phyloP scores from a whole-genome alignment of 306 rosid species.

The Ammopiptanthus mongolicus region DNA sequence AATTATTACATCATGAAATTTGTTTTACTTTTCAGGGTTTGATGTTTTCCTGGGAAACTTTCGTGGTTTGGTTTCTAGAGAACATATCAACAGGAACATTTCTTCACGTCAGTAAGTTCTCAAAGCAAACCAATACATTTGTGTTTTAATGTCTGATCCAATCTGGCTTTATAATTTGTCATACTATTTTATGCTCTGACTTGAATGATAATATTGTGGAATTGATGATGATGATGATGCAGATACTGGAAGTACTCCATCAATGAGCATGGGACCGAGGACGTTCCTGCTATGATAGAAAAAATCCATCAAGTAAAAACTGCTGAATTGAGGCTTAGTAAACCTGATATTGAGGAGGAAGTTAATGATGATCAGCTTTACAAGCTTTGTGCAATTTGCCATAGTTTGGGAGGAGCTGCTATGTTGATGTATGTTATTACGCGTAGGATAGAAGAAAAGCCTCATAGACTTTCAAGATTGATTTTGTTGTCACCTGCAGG shows the following conservation, averaged over 20 bases:
- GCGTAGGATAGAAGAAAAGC: slow-evolving; percentile 48
- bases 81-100: slow-evolving; percentile 65
- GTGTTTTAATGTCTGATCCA: background rate
- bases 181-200: background rate
- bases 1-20: slow-evolving; percentile 3
- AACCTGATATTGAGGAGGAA: slow-evolving; percentile 47
- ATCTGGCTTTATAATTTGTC: background rate
- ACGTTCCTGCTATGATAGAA: slow-evolving; percentile 67
- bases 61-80: slow-evolving; percentile 86
- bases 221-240: slow-evolving; percentile 12
- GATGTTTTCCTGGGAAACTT: slow-evolving; percentile 86
- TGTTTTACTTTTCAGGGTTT: slow-evolving; percentile 42
- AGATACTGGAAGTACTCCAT: slow-evolving; percentile 78
- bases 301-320: slow-evolving; percentile 64
- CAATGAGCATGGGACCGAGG: slow-evolving; percentile 68
- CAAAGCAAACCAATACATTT: background rate
- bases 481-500: slow-evolving; percentile 71
- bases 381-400: slow-evolving; percentile 66
- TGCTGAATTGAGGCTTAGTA: slow-evolving; percentile 52
- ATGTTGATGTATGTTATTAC: slow-evolving; percentile 58
- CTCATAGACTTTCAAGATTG: slow-evolving; percentile 66
- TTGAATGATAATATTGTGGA: background rate
- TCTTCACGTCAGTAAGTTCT: slow-evolving; percentile 58
- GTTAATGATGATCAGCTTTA: slow-evolving; percentile 46
- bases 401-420: slow-evolving; percentile 77